phyloP scores from a whole-genome alignment of 129 eudicot genomes.

The Flaveria linearis region DNA sequence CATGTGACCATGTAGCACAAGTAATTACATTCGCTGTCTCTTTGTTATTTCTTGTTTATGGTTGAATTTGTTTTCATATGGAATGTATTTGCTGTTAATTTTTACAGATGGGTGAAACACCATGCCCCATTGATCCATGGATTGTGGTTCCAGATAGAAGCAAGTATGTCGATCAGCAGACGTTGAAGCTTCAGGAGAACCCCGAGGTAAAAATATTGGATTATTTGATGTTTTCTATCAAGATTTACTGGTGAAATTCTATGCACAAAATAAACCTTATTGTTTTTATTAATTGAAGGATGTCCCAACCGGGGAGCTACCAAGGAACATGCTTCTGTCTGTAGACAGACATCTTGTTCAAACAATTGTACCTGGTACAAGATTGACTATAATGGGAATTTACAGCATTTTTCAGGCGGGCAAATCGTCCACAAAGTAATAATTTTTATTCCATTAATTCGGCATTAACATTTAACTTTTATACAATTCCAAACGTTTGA shows the following conservation, averaged over 20 bases:
- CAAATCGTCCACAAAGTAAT: constrained; percentile 78
- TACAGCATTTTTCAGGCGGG: constrained; percentile 95
- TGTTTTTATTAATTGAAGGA: constrained; percentile 48
- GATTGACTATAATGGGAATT: constrained; percentile 94
- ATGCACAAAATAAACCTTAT: neutral
- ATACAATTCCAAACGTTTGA: neutral
- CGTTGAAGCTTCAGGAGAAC: constrained; percentile 91
- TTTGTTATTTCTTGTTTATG: neutral
- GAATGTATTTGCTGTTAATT: neutral
- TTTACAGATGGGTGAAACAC: constrained; percentile 75
- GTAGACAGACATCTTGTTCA: constrained; percentile 96
- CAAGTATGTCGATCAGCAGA: constrained; percentile 99
- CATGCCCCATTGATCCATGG: constrained; percentile 98
- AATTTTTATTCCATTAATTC: neutral
- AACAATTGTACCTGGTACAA: constrained; percentile 96
- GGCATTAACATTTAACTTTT: neutral
- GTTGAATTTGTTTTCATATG: neutral
- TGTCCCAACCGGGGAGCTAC: constrained; percentile 98
- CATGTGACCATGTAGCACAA: constrained; percentile 92
- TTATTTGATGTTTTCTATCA: neutral
- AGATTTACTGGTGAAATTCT: neutral
- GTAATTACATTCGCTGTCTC: constrained; percentile 29
- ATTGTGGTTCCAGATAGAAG: constrained; percentile 95
- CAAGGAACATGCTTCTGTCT: constrained; percentile 93
- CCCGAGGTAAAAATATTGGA: constrained; percentile 68